These are phyloP conservation scores for Ceratobasidium sp. DNA, from an alignment of 1,284 basidiomycete genomes.

Conservation along the genomic window DNA sequence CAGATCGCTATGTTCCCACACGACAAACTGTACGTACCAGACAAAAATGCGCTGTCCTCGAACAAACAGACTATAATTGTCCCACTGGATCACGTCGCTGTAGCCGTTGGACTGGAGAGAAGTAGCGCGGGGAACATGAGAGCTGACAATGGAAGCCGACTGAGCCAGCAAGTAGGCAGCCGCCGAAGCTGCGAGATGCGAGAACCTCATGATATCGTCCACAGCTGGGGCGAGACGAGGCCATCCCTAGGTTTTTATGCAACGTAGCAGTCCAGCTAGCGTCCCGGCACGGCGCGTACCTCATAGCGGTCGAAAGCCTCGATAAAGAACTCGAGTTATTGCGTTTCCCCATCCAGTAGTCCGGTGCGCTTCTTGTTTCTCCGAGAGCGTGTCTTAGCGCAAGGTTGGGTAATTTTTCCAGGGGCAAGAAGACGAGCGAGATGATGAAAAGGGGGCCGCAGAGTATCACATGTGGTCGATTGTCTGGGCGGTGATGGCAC, in stretches of 20 bases:
- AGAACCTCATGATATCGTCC: conserved; percentile 25
- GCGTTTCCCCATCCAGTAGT: conserved; percentile 37
- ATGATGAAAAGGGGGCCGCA: conserved; percentile 11
- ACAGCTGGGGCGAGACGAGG: neutral
- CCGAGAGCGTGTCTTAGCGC: conserved; percentile 4
- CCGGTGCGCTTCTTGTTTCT: conserved; percentile 38
- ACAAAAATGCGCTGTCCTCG: conserved; percentile 63
- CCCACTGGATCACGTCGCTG: conserved; percentile 58
- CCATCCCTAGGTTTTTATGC: conserved; percentile 14
- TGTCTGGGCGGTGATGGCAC: neutral
- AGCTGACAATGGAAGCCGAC: neutral
- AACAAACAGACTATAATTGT: conserved; percentile 64
- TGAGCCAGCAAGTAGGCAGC: conserved; percentile 16
- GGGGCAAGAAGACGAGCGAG: conserved; percentile 1
- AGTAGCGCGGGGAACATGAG: conserved; percentile 2
- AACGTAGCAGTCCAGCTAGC: neutral
- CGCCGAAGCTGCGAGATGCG: conserved; percentile 8
- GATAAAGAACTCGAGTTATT: conserved; percentile 20
- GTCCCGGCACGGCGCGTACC: conserved; percentile 3
- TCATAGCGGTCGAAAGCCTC: conserved; percentile 24
- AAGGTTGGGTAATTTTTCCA: conserved; percentile 13
- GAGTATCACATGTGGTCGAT: conserved; percentile 21
- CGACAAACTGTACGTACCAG: conserved; percentile 44
- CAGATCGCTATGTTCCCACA: neutral
- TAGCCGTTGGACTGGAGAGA: conserved; percentile 15